Percentiles rank a stretch among this genome's conserved stretches.
Conservation (phyloP, 2,329 filamentous ascomycete species). For the Trichoderma endophyticum region DNA sequence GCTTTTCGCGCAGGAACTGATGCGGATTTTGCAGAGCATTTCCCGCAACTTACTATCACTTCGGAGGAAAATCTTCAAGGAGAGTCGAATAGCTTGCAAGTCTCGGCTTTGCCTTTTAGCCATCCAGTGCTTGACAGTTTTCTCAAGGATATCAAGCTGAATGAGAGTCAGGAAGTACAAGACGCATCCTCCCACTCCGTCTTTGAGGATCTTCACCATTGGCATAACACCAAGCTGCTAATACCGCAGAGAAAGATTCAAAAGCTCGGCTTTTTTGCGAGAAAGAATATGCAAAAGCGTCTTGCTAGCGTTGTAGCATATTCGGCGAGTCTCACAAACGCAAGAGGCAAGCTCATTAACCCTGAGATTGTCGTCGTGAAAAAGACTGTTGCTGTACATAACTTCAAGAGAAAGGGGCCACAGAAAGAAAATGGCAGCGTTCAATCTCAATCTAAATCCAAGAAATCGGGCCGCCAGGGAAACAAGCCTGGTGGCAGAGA, state of each 20-base stretch:
- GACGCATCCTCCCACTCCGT: constrained; percentile 29
- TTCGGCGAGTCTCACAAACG: constrained; percentile 66
- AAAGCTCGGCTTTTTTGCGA: constrained; percentile 31
- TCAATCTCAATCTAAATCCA: constrained; percentile 19
- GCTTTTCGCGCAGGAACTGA: neutral
- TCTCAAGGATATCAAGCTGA: constrained; percentile 41
- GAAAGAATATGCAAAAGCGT: constrained; percentile 55
- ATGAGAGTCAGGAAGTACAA: constrained; percentile 23
- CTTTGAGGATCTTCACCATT: constrained; percentile 53
- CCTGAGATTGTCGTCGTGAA: constrained; percentile 58
- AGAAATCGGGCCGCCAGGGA: constrained; percentile 26
- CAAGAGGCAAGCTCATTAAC: constrained; percentile 58
- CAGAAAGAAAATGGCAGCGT: constrained; percentile 15
- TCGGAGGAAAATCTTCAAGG: neutral
- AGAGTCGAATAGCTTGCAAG: neutral
- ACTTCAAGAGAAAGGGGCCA: neutral
- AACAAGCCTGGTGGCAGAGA: constrained; percentile 33
- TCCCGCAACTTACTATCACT: neutral
- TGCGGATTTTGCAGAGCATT: neutral
- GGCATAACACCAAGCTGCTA: constrained; percentile 58
- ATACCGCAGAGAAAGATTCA: constrained; percentile 29
- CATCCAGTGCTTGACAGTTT: constrained; percentile 46
- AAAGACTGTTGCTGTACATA: constrained; percentile 18
- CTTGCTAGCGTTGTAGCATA: constrained; percentile 68
- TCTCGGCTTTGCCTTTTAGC: constrained; percentile 42